Evolutionary conservation across 495 filamentous ascomycete species (phyloP), one percentile per base, ranked within the genome.

Genomic region (Daldinia childiae): DNA sequence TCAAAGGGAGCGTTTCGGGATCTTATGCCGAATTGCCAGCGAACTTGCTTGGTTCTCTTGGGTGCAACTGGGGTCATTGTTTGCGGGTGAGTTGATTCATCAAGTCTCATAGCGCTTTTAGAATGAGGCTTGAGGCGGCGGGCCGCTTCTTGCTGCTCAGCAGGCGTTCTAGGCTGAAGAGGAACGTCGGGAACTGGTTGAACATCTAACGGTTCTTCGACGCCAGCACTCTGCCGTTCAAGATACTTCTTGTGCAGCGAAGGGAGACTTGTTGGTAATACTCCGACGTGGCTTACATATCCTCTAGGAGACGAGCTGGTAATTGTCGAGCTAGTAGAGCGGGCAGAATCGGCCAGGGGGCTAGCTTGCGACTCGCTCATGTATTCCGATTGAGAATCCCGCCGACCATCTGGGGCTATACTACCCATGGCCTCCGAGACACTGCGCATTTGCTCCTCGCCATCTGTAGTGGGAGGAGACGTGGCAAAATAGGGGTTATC

Each of bases 21-120:
- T 1, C 95, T 89, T 65, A 99, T 99, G 32, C 95, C 95, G 76
- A 98, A 99, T 79, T 98, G 96, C 95, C 95, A 99, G 65, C 93
- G 91, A 1, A 93, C 92, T 3, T 89, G 87, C 60, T 87, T 87
- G 29, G 79, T 81, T 78, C 90, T 92, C 77, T 91, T 94, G 51
- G 89, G 80, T 26, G 87, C 84, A 26, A 83, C 82, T 7, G 88
- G 86, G 12, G 88, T 88, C 68, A 88, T 87, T 4, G 83, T 83
- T 55, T 91, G 90, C 1, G 93, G 92, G 32, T 90, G 89, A 66
- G 90, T 85, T 41, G 79, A 88, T 68, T 83, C 87, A 75, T 87
- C 87, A 78, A 89, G 78, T 74, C 90, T 87, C 52, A 82, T 77
- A 65, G 81, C 82, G 71, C 77, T 84, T 50, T 91, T 88, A 57